Percentiles rank a stretch among this genome's conserved stretches.
Conservation (phyloP, 108 stramenopile species). For the Cyclotella atomus region DNA sequence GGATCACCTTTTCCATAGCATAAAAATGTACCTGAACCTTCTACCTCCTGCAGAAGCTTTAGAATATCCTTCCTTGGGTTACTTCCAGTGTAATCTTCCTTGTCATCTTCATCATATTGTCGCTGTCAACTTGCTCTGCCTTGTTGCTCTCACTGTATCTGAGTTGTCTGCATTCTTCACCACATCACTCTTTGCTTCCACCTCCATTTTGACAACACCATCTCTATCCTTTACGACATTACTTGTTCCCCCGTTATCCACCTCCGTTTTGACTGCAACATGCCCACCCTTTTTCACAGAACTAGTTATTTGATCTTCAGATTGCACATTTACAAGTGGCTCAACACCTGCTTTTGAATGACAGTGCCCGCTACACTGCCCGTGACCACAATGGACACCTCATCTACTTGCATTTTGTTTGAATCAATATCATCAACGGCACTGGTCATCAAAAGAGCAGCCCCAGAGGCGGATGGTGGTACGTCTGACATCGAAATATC, state of each 20-base stretch:
- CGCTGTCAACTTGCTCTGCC: background rate
- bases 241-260: background rate
- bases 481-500: no score
- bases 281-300: background rate
- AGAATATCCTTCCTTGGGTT: slow-evolving; percentile 17
- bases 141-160: background rate
- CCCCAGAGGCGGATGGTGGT: no score
- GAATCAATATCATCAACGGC: no score
- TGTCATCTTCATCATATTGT: background rate
- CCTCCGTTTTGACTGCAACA: background rate
- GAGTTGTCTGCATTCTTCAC: background rate
- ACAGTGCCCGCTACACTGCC: no score
- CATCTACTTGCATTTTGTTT: no score
- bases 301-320: no score
- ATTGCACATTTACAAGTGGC: no score
- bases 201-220: no score
- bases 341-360: no score
- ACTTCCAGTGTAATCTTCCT: background rate
- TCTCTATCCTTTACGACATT: no score
- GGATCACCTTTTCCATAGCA: background rate
- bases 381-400: no score
- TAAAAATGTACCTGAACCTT: slow-evolving; percentile 13
- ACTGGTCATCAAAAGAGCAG: no score
- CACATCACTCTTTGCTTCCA: background rate
- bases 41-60: slow-evolving; percentile 14